Base-by-base conservation (phyloP, 495 filamentous ascomycete species). In the Collariella sp. region DNA sequence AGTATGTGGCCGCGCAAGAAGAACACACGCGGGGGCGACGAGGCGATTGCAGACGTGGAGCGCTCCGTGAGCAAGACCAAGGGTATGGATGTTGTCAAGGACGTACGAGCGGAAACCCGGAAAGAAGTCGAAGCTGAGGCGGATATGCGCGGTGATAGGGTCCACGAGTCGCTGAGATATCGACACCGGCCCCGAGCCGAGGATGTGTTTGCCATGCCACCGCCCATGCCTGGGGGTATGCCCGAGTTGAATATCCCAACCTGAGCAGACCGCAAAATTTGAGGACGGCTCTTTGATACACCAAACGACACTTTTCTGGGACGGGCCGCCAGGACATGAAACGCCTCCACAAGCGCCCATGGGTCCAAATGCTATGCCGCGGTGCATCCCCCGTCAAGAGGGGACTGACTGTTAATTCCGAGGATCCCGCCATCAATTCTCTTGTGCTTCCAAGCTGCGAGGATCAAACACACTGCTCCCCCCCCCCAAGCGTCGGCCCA, bases 1-100 rank as follows among this genome's bases (percentile, higher is more conserved):
- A 93, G 88, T 65, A 71, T 98, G 50, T 98, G 93, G 93, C 93
- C 94, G 9, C 74, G 94, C 46, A 97, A 87, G 70, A 79, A 79
- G 71, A 91, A 87, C 61, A 89, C 88, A 15, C 72, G 88, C 15
- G 88, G 82, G 35, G 79, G 77, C 5, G 81, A 80, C 10, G 77
- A 76, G 12, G 59, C 66, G 2, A 66, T 70, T 23, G 65, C 62
- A 5, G 68, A 72, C 7, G 61, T 67, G 0, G 77, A 73, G 33
- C 70, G 67, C 16, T 70, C 65, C 6, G 66, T 72, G 19, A 67
- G 72, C 49, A 76, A 74, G 59, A 67, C 67, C 12, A 75, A 72
- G 60, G 78, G 76, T 15, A 72, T 70, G 31, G 77, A 80, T 34
- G 65, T 76, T 3, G 67, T 68, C n/a, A 71, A 67, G 26, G 73